Conservation (phyloP, 2,329 filamentous ascomycete species). For the Fusarium compactum region DNA sequence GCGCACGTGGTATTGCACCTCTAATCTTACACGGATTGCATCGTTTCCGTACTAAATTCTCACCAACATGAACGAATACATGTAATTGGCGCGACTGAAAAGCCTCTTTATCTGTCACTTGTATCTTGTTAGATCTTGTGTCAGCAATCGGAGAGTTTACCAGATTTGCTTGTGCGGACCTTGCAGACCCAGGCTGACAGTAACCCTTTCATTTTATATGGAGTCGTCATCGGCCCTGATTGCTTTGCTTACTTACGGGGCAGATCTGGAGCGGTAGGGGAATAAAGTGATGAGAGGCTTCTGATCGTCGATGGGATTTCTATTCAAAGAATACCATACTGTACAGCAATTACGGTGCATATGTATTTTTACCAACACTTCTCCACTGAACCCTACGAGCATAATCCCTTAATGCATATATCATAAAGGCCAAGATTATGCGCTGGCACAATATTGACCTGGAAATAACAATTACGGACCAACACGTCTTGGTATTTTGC, state of each 20-base stretch:
- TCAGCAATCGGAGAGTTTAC: constrained; percentile 4
- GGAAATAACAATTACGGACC: not conserved
- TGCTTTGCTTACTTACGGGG: not conserved
- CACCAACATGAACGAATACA: constrained; percentile 6
- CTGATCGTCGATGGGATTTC: not conserved
- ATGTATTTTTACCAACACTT: not conserved
- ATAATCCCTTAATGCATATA: not conserved
- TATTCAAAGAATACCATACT: not conserved
- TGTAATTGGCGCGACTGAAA: not conserved
- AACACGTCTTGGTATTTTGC: not conserved
- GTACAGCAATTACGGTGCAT: not conserved
- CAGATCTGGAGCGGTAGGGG: not conserved
- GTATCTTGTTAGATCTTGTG: not conserved
- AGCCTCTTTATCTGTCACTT: not conserved
- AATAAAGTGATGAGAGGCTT: not conserved
- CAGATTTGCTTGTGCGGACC: constrained; percentile 10
- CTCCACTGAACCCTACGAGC: not conserved
- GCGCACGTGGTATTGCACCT: not conserved
- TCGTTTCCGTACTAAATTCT: constrained; percentile 7
- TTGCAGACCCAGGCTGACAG: constrained; percentile 2
- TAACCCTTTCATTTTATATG: not conserved
- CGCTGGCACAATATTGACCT: not conserved
- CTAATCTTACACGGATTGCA: not conserved
- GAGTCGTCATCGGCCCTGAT: not conserved
- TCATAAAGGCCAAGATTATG: not conserved